Base-by-base conservation (phyloP, 768 basidiomycete genomes). In the Kwoniella dejecticola region DNA sequence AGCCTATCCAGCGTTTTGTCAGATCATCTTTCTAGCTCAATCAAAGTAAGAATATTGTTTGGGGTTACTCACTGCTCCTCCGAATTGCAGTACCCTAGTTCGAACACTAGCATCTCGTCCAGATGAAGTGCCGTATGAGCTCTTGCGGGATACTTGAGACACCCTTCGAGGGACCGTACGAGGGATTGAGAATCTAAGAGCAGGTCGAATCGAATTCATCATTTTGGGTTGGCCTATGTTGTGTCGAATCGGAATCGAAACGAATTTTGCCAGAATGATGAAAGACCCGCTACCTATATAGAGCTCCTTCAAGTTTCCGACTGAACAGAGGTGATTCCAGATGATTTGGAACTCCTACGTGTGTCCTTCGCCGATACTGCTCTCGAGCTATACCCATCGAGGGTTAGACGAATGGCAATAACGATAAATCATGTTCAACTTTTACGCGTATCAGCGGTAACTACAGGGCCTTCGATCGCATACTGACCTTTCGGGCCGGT, bases 1-100 rank as follows among this genome's bases (percentile, higher is more conserved):
- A 1, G 54, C 44, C 67, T 68, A 27, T 15, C 15, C n/a, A 17
- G 21, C n/a, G n/a, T n/a, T n/a, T n/a, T n/a, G n/a, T n/a, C n/a
- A n/a, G n/a, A n/a, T n/a, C n/a, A n/a, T n/a, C n/a, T n/a, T n/a
- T n/a, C n/a, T n/a, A n/a, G n/a, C n/a, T n/a, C n/a, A n/a, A n/a
- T n/a, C n/a, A n/a, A n/a, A n/a, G n/a, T n/a, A n/a, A n/a, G n/a
- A n/a, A n/a, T n/a, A n/a, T n/a, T n/a, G n/a, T n/a, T n/a, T n/a
- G n/a, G n/a, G n/a, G n/a, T n/a, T 8, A 60, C 58, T 52, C 31
- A 60, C 58, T 12, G 38, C 40, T 11, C 41, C 24, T 5, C 58
- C 50, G 2, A 60, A n/a, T 27, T 60, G 58, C 5, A 59, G 5
- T 17, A 50, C 11, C 17, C 48, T 40, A 24, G 33, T n/a, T 59